These are phyloP conservation scores for Clavispora asparagi DNA, from an alignment of 805 yeast genomes.

Conservation along the genomic window DNA sequence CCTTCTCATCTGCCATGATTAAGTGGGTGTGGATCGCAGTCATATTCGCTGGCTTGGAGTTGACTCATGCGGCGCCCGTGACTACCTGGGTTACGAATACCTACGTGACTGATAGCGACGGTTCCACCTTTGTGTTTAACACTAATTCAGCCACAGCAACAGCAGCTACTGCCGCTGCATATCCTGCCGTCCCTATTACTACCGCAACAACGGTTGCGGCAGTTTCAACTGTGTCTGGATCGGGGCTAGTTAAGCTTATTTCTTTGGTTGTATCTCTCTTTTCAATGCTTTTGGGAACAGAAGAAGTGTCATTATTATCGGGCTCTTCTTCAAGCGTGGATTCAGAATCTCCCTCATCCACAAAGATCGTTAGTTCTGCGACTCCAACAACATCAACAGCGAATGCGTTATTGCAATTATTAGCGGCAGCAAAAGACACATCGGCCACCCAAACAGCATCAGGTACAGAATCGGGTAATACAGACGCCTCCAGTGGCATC, in stretches of 20 bases:
- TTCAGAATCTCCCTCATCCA: too few species aligned
- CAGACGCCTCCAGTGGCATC: constrained; percentile 3
- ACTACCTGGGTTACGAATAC: constrained; percentile 9
- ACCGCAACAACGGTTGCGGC: constrained; percentile 1
- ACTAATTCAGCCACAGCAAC: background rate
- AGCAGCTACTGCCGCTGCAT: background rate
- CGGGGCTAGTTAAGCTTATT: background rate
- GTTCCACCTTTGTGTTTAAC: constrained; percentile 8
- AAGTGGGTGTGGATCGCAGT: background rate
- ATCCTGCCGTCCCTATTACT: background rate
- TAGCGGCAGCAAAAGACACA: too few species aligned
- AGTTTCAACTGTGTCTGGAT: constrained; percentile 1
- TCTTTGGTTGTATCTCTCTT: too few species aligned
- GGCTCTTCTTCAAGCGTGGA: too few species aligned
- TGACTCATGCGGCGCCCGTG: constrained; percentile 9
- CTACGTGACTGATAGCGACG: constrained; percentile 9
- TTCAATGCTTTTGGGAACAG: too few species aligned
- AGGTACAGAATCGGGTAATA: too few species aligned
- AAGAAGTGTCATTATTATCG: too few species aligned
- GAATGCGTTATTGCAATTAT: too few species aligned
- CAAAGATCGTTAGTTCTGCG: too few species aligned
- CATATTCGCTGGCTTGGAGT: background rate
- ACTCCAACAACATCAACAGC: too few species aligned
- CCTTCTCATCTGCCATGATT: background rate
- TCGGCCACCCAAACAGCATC: too few species aligned